Percentiles rank a stretch among this genome's conserved stretches.
Evolutionary conservation across 1,284 basidiomycete species (phyloP).

Genomic region (Trichosporon sp.): DNA sequence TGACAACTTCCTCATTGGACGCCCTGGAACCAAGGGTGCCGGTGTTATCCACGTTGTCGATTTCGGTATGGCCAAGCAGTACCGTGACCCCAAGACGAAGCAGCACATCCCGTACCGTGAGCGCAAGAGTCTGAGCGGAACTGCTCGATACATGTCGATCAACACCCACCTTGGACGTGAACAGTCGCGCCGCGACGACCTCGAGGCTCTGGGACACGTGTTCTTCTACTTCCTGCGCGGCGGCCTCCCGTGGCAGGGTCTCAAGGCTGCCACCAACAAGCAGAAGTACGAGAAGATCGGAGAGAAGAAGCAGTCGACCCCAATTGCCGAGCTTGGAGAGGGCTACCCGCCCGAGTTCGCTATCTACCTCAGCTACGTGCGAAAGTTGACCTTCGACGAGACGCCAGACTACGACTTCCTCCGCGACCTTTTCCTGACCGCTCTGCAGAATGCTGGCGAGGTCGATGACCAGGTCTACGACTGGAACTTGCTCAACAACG

Average conservation of each 20-base stretch:
- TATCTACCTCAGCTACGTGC: constrained; percentile 95
- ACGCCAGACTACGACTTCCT: constrained; percentile 95
- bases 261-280: constrained; percentile 95
- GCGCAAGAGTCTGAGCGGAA: constrained; percentile 81
- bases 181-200: constrained; percentile 88
- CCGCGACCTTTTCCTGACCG: constrained; percentile 83
- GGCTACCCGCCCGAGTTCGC: constrained; percentile 93
- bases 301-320: constrained; percentile 96
- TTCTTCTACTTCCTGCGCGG: constrained; percentile 97
- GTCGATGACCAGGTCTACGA: constrained; percentile 83
- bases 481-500: constrained; percentile 83
- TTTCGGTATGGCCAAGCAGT: constrained; percentile 98
- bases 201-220: constrained; percentile 91
- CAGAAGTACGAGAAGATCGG: constrained; percentile 99
- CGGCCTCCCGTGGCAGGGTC: constrained; percentile 89
- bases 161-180: constrained; percentile 94
- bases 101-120: constrained; percentile 96
- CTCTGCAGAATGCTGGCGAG: constrained; percentile 81
- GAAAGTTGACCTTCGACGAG: constrained; percentile 92
- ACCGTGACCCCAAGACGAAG: constrained; percentile 93
- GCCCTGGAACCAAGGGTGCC: constrained; percentile 77
- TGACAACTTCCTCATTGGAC: constrained; percentile 91
- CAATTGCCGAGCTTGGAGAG: constrained; percentile 88
- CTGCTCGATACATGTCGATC: constrained; percentile 95
- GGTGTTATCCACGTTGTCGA: constrained; percentile 83